Base-by-base conservation (phyloP, 495 filamentous ascomycete genomes). In the Lophiostoma macrostomum region DNA sequence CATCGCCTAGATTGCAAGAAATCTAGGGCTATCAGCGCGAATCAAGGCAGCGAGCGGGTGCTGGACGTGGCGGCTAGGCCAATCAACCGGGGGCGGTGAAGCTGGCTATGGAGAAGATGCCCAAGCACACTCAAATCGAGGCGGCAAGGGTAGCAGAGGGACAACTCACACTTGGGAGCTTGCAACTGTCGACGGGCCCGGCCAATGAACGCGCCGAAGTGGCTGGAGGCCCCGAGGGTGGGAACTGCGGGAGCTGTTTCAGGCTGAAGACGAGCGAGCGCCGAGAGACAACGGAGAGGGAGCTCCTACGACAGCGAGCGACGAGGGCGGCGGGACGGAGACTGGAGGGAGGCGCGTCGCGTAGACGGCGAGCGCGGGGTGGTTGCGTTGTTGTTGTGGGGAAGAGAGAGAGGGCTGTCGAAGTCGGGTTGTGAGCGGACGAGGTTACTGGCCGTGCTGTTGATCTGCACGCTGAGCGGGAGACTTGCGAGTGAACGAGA, bases 141-240 rank as follows among this genome's bases (percentile, higher is more conserved):
- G 44, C 48, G 41, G 35, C 60, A 53, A 55, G 60, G 60, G 50
- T 49, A n/a, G 35, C 49, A 51, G 47, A 63, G 37, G 37, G 58
- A 55, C 58, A 61, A 56, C 58, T 55, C 58, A 61, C 32, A 56
- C 56, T 22, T 7, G 24, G 38, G 30, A 18, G 51, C 18, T 46
- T 24, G 41, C 51, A 61, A 61, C 31, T 36, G 35, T 39, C 34
- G 18, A 28, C 4, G 57, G 25, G 34, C 47, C n/a, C 36, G 51
- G 58, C 58, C 58, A 61, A 61, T 61, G 55, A 48, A 27, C 42
- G 58, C 23, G 52, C 40, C 34, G 20, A 56, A 27, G 42, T 36
- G 52, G 44, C 37, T 28, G 35, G 32, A 16, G 37, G 29, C 51
- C 24, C 30, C 50, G 55, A 28, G 44, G 45, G 29, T 58, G 55